These are phyloP conservation scores for Fusarium humuli DNA, from an alignment of 2,329 filamentous ascomycete genomes.

Conservation along the genomic window DNA sequence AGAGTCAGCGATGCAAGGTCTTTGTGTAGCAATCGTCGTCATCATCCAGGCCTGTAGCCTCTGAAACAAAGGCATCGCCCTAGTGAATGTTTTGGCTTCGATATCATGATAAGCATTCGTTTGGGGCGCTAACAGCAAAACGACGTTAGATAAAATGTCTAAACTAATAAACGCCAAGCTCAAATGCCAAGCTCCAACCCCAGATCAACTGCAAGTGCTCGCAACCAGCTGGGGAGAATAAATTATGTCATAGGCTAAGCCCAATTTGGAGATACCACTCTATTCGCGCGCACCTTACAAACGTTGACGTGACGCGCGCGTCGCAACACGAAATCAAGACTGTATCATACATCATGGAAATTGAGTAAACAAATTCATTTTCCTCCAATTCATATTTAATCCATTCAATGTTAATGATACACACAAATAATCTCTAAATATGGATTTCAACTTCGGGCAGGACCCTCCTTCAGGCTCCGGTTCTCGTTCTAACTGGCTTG, in stretches of 20 bases:
- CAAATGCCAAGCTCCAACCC: slow-evolving; percentile 21
- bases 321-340: slow-evolving; percentile 1
- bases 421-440: background rate
- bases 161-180: slow-evolving; percentile 12
- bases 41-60: background rate
- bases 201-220: slow-evolving; percentile 30
- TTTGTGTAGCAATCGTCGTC: background rate
- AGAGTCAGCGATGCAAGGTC: background rate
- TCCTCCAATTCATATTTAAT: slow-evolving; percentile 1
- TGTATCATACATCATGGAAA: slow-evolving; percentile 17
- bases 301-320: slow-evolving; percentile 9
- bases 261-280: background rate
- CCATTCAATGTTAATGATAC: background rate
- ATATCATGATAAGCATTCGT: background rate
- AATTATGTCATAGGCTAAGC: slow-evolving; percentile 17
- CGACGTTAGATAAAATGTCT: background rate
- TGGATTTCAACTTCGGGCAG: slow-evolving; percentile 39
- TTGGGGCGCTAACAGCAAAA: background rate
- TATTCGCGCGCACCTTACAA: slow-evolving; percentile 4
- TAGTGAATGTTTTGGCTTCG: background rate
- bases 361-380: slow-evolving; percentile 27
- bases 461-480: slow-evolving; percentile 26
- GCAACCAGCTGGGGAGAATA: background rate
- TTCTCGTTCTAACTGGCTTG: slow-evolving; percentile 34
- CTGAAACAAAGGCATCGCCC: background rate